Conservation (phyloP, 306 rosid species). For the Quercus rubra region DNA sequence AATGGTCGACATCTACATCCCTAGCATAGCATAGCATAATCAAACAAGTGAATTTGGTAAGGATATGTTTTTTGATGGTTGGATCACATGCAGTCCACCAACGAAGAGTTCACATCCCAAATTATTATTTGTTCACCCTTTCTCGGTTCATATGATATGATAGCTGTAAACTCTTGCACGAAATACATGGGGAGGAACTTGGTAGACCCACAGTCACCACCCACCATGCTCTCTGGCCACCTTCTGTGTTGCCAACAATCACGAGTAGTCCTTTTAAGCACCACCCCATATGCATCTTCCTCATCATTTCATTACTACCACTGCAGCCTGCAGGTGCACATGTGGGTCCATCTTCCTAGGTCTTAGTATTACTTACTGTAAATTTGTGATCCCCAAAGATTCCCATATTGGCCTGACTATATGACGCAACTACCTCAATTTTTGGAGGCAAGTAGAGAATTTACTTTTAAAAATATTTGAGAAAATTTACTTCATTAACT, state of each 20-base stretch:
- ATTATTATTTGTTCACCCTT: background rate
- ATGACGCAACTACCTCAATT: background rate
- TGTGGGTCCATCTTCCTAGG: conserved; percentile 7
- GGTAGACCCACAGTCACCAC: background rate
- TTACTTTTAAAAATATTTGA: no score
- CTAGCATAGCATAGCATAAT: no score
- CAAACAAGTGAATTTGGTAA: background rate
- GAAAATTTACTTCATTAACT: no score
- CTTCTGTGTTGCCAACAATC: background rate
- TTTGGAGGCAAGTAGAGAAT: background rate
- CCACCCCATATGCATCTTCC: background rate
- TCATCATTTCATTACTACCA: background rate
- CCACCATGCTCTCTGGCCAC: background rate
- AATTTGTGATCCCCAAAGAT: background rate
- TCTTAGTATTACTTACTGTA: background rate
- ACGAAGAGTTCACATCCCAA: background rate
- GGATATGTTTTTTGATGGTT: background rate
- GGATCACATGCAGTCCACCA: background rate
- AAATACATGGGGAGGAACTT: background rate
- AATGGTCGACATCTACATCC: no score
- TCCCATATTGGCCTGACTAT: no score
- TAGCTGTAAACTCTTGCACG: background rate
- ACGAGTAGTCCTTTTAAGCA: background rate
- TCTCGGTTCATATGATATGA: background rate
- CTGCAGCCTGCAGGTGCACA: background rate